A percentile compares a stretch with the other conserved stretches of the same genome.
Evolutionary conservation across 176 grass and related monocot species (phyloP).

Genomic region (Pontederia paniculata): DNA sequence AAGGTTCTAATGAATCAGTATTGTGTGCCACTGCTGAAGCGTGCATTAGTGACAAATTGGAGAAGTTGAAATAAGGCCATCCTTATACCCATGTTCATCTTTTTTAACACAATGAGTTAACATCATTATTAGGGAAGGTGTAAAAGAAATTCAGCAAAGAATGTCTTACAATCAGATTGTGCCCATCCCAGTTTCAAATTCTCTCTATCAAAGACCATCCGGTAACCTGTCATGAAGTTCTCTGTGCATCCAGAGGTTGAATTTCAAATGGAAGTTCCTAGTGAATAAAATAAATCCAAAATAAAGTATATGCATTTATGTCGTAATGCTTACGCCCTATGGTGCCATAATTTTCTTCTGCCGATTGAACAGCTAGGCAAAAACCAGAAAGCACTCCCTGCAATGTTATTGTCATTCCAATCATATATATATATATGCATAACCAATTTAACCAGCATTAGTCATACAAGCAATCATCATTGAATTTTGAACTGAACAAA

Average conservation of each 20-base stretch:
- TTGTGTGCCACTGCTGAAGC: no score
- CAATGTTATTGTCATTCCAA: no score
- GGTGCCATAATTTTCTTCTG: slow-evolving; percentile 51
- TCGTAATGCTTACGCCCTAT: slow-evolving; percentile 63
- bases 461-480: no score
- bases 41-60: no score
- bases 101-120: background rate
- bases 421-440: background rate
- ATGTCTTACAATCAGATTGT: slow-evolving; percentile 65
- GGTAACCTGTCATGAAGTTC: slow-evolving; percentile 88
- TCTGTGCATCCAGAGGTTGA: slow-evolving; percentile 36
- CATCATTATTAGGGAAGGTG: no score
- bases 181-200: slow-evolving; percentile 79
- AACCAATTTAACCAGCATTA: no score
- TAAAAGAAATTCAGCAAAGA: background rate
- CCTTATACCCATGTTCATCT: no score
- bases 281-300: background rate
- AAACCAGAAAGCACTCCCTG: slow-evolving; percentile 46
- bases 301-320: background rate
- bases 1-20: no score
- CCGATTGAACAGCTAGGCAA: slow-evolving; percentile 63
- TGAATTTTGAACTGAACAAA: no score
- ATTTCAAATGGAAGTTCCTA: background rate
- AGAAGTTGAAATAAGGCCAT: no score
- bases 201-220: slow-evolving; percentile 75